These are phyloP conservation scores for Vitis rupestris DNA, from an alignment of 164 flowering plant genomes.

Conservation along the genomic window DNA sequence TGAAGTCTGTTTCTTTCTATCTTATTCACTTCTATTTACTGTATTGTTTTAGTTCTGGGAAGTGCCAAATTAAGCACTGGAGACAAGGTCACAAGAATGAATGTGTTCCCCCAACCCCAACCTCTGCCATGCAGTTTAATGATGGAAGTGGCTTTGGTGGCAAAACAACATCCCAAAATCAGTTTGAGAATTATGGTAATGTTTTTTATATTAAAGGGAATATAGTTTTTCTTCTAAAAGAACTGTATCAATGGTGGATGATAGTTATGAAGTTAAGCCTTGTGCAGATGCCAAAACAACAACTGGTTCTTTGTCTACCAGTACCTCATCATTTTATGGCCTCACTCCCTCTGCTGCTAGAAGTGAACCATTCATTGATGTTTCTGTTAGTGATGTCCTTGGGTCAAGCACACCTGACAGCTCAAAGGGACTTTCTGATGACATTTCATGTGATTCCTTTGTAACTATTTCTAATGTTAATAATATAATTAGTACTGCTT, in stretches of 20 bases:
- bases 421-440: constrained; percentile 15
- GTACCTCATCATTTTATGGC: constrained; percentile 11
- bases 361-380: constrained; percentile 14
- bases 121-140: constrained; percentile 6
- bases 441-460: constrained; percentile 7
- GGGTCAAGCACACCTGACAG: constrained; percentile 12
- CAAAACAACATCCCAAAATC: constrained; percentile 14
- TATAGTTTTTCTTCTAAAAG: constrained; percentile 3
- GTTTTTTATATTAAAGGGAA: constrained; percentile 2
- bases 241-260: constrained; percentile 4
- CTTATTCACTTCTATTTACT: constrained; percentile 3
- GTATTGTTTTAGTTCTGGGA: constrained; percentile 61
- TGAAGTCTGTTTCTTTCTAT: not conserved
- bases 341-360: constrained; percentile 5
- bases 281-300: constrained; percentile 14
- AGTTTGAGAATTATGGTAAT: constrained; percentile 14
- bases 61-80: constrained; percentile 88
- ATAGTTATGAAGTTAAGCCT: constrained; percentile 19
- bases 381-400: constrained; percentile 12
- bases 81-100: constrained; percentile 82
- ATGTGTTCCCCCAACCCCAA: constrained; percentile 41
- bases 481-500: constrained; percentile 14
- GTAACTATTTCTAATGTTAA: constrained; percentile 1
- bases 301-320: constrained; percentile 11
- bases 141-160: constrained; percentile 15